These are phyloP conservation scores for Apophysomyces elegans DNA, from an alignment of 371 early-diverging fungal genomes.

Conservation along the genomic window DNA sequence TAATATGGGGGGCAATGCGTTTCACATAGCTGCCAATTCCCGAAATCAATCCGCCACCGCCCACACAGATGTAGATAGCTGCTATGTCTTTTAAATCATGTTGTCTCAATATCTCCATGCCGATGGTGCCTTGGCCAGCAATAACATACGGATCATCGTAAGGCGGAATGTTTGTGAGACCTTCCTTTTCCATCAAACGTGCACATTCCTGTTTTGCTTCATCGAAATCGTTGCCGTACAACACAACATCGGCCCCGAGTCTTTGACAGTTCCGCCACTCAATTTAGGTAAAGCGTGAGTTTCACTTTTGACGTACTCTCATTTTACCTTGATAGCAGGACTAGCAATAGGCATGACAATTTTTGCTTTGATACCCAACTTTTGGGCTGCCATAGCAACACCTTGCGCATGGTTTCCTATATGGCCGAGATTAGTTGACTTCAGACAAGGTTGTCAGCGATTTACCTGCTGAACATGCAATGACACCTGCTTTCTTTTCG, in stretches of 20 bases:
- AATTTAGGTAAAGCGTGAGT: conserved; percentile 34
- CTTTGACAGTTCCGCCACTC: conserved; percentile 90
- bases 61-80: conserved; percentile 88
- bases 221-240: conserved; percentile 92
- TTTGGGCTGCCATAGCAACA: conserved; percentile 89
- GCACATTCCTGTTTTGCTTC: conserved; percentile 88
- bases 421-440: conserved; percentile 37
- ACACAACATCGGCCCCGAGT: conserved; percentile 89
- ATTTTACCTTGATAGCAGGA: conserved; percentile 52
- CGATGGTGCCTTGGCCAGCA: conserved; percentile 98
- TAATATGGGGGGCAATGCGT: conserved; percentile 83
- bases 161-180: conserved; percentile 91
- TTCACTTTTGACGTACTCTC: neutral
- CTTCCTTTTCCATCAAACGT: conserved; percentile 69
- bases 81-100: conserved; percentile 68
- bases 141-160: conserved; percentile 98
- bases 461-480: conserved; percentile 92
- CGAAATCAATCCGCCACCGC: conserved; percentile 95
- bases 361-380: conserved; percentile 89
- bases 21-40: conserved; percentile 93
- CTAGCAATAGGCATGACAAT: conserved; percentile 95
- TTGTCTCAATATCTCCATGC: conserved; percentile 91
- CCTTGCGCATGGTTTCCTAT: conserved; percentile 95
- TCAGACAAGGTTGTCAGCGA: neutral
- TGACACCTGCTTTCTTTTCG: conserved; percentile 85